Base-by-base conservation (phyloP, 169 alveolate genomes). In the Plasmodium yoelii region DNA sequence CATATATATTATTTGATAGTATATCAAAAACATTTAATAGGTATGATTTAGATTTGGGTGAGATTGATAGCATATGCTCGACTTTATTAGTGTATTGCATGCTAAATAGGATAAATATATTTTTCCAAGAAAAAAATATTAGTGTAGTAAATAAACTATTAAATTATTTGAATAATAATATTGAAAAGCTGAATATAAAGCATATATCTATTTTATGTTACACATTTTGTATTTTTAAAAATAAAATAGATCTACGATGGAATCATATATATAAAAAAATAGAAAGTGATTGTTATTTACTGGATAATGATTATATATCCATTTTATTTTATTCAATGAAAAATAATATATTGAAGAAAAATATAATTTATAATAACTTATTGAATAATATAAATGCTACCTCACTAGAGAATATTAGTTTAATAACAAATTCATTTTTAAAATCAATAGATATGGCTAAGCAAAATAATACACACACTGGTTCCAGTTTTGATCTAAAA, bases 141-240 rank as follows among this genome's bases (percentile, higher is more conserved):
- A 63, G 49, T 49, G 75, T 75, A 34, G 34, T 75, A 75, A 68
- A 75, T 22, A 75, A 61, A 28, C 28, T 75, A 63, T 26, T 63
- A 24, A 46, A 6, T 42, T 64, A 75, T 56, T 42, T 75, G n/a
- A 60, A 75, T 56, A 42, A 61, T 42, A 18, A 61, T 63, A 63
- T 75, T 1, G 88, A 75, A 63, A 75, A 75, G 56, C 49, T 75
- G 49, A 75, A 75, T 63, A 75, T 75, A 42, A 75, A 75, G 26
- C 88, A 75, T 68, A 75, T 75, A 15, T 61, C 74, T 18, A 75
- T 75, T 61, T 56, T 75, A n/a, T 75, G 75, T 44, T 75, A 44
- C 49, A 51, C 88, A 15, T 13, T 26, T 61, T 61, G 46, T 15
- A 75, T 75, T 75, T 75, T 75, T 75, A 73, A 63, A 46, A 42